Percentiles rank a stretch among this genome's conserved stretches.
phyloP scores from a whole-genome alignment of 495 filamentous ascomycete species.

The Talaromyces wortmannii region DNA sequence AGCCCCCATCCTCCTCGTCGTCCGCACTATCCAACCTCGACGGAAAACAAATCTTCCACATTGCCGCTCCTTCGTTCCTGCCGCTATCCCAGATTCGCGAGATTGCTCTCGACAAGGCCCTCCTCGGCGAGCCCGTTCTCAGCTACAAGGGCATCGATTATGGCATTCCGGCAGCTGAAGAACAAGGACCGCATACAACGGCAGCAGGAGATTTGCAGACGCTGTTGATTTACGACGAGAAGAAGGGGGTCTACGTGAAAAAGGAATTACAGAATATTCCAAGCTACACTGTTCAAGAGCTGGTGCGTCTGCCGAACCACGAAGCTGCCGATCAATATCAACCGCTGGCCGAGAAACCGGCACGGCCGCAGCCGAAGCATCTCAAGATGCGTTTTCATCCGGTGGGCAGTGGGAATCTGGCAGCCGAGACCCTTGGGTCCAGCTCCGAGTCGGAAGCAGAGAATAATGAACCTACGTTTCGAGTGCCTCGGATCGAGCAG shows the following conservation, averaged over 20 bases:
- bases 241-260: conserved; percentile 23
- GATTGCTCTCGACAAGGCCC: conserved; percentile 30
- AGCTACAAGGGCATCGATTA: conserved; percentile 31
- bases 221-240: conserved; percentile 29
- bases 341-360: conserved; percentile 30
- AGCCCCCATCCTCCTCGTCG: conserved; percentile 20
- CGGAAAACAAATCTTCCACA: conserved; percentile 38
- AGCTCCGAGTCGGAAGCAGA: conserved; percentile 38
- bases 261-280: conserved; percentile 24
- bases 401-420: conserved; percentile 37
- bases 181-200: conserved; percentile 22
- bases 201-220: conserved; percentile 7
- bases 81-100: conserved; percentile 37
- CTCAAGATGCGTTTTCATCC: conserved; percentile 56
- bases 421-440: conserved; percentile 40
- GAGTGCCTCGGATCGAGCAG: conserved; percentile 27
- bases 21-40: conserved; percentile 32
- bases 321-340: conserved; percentile 26
- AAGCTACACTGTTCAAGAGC: conserved; percentile 39
- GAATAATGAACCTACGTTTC: conserved; percentile 24
- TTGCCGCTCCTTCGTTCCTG: conserved; percentile 34
- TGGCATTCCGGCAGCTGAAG: conserved; percentile 37
- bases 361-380: conserved; percentile 46
- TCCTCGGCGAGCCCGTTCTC: conserved; percentile 35
- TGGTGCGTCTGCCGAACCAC: conserved; percentile 27